Percentiles rank a stretch among this genome's conserved stretches.
Evolutionary conservation across 2,329 filamentous ascomycete genomes (phyloP).

Genomic region (Phyllosticta capitalensis): DNA sequence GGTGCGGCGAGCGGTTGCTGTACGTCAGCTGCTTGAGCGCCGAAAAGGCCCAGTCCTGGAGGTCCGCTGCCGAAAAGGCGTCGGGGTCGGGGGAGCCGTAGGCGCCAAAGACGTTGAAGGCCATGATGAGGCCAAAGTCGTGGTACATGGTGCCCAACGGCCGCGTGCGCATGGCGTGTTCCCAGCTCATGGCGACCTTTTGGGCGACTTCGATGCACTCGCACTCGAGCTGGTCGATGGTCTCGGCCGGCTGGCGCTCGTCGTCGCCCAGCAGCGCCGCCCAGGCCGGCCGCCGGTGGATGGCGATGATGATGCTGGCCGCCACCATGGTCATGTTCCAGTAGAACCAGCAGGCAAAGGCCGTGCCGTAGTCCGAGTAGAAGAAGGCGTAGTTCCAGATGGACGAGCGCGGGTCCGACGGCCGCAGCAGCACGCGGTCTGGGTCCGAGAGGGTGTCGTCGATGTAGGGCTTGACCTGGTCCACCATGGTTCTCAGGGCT

Average conservation of each 20-base stretch:
- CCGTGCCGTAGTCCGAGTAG: constrained; percentile 4
- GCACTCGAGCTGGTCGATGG: background rate
- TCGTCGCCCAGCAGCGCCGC: background rate
- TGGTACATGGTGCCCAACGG: constrained; percentile 8
- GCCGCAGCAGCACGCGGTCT: background rate
- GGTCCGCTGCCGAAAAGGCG: background rate
- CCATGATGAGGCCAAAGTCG: constrained; percentile 8
- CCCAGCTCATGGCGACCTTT: constrained; percentile 2
- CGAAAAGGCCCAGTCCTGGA: background rate
- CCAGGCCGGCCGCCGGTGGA: background rate
- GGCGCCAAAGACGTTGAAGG: background rate
- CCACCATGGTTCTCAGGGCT: background rate
- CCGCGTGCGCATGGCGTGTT: background rate
- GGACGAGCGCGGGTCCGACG: background rate
- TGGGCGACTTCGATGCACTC: background rate
- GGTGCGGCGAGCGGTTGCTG: background rate
- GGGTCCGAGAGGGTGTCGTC: background rate
- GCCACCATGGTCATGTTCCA: constrained; percentile 8
- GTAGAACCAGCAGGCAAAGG: constrained; percentile 8
- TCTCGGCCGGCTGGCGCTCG: background rate
- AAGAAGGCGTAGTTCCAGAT: background rate
- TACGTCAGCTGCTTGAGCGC: constrained; percentile 1
- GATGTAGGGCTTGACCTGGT: constrained; percentile 2
- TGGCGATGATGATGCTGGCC: background rate
- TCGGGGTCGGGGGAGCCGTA: background rate